A percentile compares a stretch with the other conserved stretches of the same genome.
Conservation (phyloP, 805 yeast species). For the Barnettozyma sp. region DNA sequence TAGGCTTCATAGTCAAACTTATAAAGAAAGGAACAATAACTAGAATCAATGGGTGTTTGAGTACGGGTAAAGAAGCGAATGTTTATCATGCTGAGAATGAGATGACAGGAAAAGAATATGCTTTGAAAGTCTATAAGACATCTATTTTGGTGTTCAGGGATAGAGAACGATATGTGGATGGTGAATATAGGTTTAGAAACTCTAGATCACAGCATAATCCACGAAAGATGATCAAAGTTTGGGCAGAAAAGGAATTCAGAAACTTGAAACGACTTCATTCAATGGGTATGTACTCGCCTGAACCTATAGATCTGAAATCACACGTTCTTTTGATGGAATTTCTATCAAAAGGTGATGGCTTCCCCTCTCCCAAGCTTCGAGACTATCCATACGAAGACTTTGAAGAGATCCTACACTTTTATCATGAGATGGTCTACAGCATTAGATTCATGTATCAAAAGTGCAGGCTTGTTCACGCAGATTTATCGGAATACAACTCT, state of each 20-base stretch:
- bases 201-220: conserved; percentile 86
- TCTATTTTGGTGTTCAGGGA: conserved; percentile 96
- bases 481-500: conserved; percentile 88
- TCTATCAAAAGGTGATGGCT: conserved; percentile 66
- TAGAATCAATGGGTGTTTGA: conserved; percentile 84
- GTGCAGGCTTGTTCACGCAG: conserved; percentile 93
- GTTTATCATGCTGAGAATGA: conserved; percentile 73
- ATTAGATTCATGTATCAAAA: conserved; percentile 84
- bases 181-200: conserved; percentile 88
- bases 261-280: conserved; percentile 76
- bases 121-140: conserved; percentile 92
- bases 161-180: conserved; percentile 91
- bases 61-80: conserved; percentile 98
- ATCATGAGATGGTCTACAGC: conserved; percentile 72
- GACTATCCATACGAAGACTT: conserved; percentile 71
- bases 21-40: conserved; percentile 79
- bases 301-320: conserved; percentile 79
- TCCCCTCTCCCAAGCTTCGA: conserved; percentile 83
- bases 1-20: conserved; percentile 72
- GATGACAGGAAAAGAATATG: conserved; percentile 49
- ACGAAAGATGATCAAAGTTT: conserved; percentile 91
- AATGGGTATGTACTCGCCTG: conserved; percentile 87
- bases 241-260: conserved; percentile 98
- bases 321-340: conserved; percentile 96
- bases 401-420: conserved; percentile 59